These are phyloP conservation scores for Trichosporon inkin DNA, from an alignment of 1,284 basidiomycete species.

Conservation along the genomic window DNA sequence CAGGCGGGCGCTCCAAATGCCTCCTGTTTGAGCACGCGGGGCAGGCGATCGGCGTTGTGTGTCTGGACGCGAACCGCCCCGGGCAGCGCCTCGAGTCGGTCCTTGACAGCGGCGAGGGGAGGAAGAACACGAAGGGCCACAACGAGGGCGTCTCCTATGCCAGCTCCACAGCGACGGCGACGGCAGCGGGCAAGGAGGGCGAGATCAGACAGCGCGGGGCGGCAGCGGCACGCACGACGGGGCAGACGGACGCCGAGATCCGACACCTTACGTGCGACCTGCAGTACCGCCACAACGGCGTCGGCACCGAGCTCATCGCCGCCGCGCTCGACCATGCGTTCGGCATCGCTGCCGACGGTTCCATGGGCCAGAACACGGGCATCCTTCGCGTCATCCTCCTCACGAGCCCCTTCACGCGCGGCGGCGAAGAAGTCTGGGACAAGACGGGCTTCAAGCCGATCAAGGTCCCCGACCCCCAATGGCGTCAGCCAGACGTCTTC, in stretches of 20 bases:
- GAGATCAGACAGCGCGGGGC: conserved; percentile 20
- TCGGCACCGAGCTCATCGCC: conserved; percentile 64
- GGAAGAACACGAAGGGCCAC: too few relatives aligned
- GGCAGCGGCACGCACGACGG: conserved; percentile 5
- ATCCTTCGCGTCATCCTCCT: conserved; percentile 53
- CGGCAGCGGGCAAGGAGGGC: not conserved
- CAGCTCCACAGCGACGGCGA: not conserved
- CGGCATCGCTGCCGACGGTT: conserved; percentile 14
- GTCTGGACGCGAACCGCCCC: conserved; percentile 59
- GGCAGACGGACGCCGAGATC: conserved; percentile 56
- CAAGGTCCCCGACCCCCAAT: not conserved
- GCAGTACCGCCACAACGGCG: conserved; percentile 56
- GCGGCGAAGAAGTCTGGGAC: conserved; percentile 50
- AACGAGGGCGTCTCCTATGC: too few relatives aligned
- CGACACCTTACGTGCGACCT: conserved; percentile 72
- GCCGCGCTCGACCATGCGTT: conserved; percentile 62
- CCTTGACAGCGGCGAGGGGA: conserved; percentile 6
- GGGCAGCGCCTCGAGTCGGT: conserved; percentile 21
- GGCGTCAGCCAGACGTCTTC: conserved; percentile 1
- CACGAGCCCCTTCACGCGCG: conserved; percentile 55
- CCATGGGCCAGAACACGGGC: not conserved
- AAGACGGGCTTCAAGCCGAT: conserved; percentile 55
- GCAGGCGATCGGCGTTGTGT: conserved; percentile 64
- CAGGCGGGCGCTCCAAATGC: conserved; percentile 60
- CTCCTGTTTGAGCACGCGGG: conserved; percentile 60